These are phyloP conservation scores for Cordyceps tenuipes DNA, from an alignment of 2,329 filamentous ascomycete species.

Conservation along the genomic window DNA sequence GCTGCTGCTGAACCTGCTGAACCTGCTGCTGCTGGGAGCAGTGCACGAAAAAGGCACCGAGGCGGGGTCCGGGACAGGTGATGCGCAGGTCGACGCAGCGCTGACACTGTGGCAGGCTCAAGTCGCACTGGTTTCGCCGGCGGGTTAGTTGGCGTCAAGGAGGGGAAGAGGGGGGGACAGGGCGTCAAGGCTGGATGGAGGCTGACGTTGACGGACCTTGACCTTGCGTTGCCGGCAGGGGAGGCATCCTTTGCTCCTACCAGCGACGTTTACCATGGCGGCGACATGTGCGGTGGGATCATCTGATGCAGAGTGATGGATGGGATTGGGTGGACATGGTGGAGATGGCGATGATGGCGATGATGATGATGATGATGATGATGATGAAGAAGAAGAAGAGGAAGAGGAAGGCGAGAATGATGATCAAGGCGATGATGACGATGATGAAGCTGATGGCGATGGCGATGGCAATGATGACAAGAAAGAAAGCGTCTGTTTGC, in stretches of 20 bases:
- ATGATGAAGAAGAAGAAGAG: neutral
- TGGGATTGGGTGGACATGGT: neutral
- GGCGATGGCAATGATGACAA: neutral
- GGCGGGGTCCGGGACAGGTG: neutral
- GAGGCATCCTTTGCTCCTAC: slow-evolving; percentile 5
- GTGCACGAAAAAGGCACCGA: slow-evolving; percentile 8
- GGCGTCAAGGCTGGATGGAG: too few species aligned
- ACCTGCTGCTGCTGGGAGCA: neutral
- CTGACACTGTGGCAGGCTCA: slow-evolving; percentile 3
- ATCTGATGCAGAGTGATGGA: neutral
- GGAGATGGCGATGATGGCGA: neutral
- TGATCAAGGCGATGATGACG: too few species aligned
- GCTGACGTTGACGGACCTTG: neutral
- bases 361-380: too few species aligned
- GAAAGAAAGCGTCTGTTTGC: neutral
- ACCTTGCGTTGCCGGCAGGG: slow-evolving; percentile 2
- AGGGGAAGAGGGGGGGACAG: neutral
- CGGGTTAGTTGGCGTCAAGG: neutral
- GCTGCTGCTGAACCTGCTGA: neutral
- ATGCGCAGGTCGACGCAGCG: neutral
- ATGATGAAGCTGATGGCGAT: neutral
- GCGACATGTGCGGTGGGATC: neutral
- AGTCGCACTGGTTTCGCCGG: neutral
- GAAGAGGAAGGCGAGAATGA: neutral
- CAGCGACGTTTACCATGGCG: slow-evolving; percentile 30